A percentile compares a stretch with the other conserved stretches of the same genome.
These are phyloP conservation scores for Metschnikowia lunata DNA, from an alignment of 805 yeast genomes.

Conservation along the genomic window DNA sequence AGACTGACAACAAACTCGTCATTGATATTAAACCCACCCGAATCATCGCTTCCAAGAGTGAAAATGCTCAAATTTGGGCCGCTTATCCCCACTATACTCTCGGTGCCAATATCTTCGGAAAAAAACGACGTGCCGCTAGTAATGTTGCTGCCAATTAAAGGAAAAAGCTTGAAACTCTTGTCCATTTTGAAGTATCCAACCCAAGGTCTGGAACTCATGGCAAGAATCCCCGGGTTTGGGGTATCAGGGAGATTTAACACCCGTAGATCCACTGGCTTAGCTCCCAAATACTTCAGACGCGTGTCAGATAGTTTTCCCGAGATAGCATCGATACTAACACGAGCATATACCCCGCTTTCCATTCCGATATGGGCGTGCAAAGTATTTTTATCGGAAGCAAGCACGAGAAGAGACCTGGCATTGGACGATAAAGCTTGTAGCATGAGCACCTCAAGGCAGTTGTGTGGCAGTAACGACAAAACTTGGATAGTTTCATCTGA, in stretches of 20 bases:
- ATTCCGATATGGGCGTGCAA: constrained; percentile 70
- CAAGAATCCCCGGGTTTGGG: constrained; percentile 37
- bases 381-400: constrained; percentile 11
- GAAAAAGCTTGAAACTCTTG: constrained; percentile 41
- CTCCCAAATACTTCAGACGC: constrained; percentile 69
- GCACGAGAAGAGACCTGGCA: constrained; percentile 25
- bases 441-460: constrained; percentile 56
- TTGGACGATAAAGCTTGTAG: constrained; percentile 62
- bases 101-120: constrained; percentile 57
- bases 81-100: constrained; percentile 61
- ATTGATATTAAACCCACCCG: constrained; percentile 22
- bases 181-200: constrained; percentile 39
- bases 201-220: constrained; percentile 55
- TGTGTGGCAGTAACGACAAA: constrained; percentile 54
- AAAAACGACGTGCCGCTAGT: constrained; percentile 49
- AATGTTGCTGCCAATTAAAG: constrained; percentile 42
- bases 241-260: constrained; percentile 22
- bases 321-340: constrained; percentile 50
- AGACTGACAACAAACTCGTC: constrained; percentile 27
- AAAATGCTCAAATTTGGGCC: constrained; percentile 52
- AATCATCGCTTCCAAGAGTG: constrained; percentile 40
- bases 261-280: constrained; percentile 53
- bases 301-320: constrained; percentile 62
- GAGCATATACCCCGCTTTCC: constrained; percentile 75
- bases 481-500: constrained; percentile 68